A percentile compares a stretch with the other conserved stretches of the same genome.
Conservation (phyloP, 805 yeast species). For the Kuraishia hungarica region DNA sequence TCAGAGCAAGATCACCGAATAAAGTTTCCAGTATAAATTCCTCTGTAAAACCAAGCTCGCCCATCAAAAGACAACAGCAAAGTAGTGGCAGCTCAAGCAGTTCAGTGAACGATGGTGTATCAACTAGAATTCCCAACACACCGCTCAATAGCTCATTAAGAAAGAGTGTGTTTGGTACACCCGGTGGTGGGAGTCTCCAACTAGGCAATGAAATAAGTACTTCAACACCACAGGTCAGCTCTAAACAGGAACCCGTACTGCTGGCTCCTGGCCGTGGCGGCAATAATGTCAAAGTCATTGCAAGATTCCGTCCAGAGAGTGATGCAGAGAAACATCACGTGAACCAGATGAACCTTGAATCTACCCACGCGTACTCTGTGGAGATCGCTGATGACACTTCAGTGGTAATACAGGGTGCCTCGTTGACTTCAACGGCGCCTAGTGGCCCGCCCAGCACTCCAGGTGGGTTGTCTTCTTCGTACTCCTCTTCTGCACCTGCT, state of each 20-base stretch:
- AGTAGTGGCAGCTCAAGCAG: not conserved
- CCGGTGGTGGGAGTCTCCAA: not conserved
- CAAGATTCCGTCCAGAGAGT: constrained; percentile 59
- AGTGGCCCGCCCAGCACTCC: not conserved
- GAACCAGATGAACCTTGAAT: constrained; percentile 8
- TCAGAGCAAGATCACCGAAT: not conserved
- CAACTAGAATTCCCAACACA: not conserved
- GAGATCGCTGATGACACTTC: constrained; percentile 4
- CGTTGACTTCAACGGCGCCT: not conserved
- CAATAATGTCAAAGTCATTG: constrained; percentile 53
- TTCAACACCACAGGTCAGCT: not conserved
- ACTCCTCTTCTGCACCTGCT: constrained; percentile 7
- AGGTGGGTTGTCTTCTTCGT: not conserved
- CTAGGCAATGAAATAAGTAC: not conserved
- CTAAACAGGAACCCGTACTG: not conserved
- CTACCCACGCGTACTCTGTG: constrained; percentile 7
- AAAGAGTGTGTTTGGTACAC: not conserved
- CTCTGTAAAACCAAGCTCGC: not conserved
- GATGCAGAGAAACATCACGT: constrained; percentile 17
- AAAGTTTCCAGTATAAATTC: not conserved
- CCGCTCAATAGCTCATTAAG: not conserved
- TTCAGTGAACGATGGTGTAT: not conserved
- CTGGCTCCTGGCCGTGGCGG: not conserved
- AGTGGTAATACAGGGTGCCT: not conserved
- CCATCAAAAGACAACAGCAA: not conserved